Conservation (phyloP, 306 rosid species). For the Styphnolobium japonicum region DNA sequence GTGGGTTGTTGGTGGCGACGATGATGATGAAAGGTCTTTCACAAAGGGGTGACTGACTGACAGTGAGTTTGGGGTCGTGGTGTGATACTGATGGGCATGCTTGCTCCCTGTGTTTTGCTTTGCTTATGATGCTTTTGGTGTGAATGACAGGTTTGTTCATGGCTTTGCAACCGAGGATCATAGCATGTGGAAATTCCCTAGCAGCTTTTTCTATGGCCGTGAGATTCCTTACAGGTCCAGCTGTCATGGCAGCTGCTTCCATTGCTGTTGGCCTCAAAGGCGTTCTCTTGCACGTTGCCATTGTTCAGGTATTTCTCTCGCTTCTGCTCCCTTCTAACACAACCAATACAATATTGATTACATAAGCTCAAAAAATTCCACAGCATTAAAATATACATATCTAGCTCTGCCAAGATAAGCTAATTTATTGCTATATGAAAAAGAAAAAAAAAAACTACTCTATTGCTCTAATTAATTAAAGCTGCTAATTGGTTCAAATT, state of each 20-base stretch:
- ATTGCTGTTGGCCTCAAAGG: constrained; percentile 91
- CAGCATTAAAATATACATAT: neutral
- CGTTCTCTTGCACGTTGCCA: constrained; percentile 83
- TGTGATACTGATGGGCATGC: constrained; percentile 35
- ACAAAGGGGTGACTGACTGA: constrained; percentile 29
- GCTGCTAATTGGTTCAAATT: neutral
- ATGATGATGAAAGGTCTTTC: constrained; percentile 56
- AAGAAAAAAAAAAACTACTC: no score
- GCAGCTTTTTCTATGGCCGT: constrained; percentile 94
- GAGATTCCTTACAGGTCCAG: constrained; percentile 98
- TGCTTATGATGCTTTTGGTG: constrained; percentile 12
- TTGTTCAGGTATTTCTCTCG: constrained; percentile 65
- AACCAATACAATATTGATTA: constrained; percentile 28
- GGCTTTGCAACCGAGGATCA: constrained; percentile 99
- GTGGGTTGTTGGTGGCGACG: constrained; percentile 27
- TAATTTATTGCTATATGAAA: constrained; percentile 36
- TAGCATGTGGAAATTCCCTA: constrained; percentile 91
- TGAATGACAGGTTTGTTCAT: constrained; percentile 76
- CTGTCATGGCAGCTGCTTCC: constrained; percentile 99
- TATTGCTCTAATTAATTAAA: neutral
- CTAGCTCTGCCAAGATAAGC: constrained; percentile 20
- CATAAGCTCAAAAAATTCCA: constrained; percentile 21
- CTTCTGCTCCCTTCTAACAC: constrained; percentile 43
- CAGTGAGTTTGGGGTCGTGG: constrained; percentile 3
- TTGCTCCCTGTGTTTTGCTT: neutral